Evolutionary conservation across 2,329 filamentous ascomycete species (phyloP), one percentile per base, ranked within the genome.

Genomic region (Leptographium procerum): DNA sequence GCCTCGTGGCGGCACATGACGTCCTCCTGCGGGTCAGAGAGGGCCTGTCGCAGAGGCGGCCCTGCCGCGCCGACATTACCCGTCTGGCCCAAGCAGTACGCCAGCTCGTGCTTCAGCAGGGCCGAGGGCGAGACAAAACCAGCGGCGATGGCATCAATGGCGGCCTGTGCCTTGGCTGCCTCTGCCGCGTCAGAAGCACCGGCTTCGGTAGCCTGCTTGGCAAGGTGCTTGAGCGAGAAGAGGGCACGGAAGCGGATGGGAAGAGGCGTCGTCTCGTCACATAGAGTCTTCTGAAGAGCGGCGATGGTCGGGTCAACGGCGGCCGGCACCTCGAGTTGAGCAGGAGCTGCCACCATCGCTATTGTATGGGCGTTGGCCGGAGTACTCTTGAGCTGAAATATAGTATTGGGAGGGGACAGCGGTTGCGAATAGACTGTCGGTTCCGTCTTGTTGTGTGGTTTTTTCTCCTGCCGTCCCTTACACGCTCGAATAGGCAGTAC

Each of bases 1-100:
- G 94, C 92, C 76, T 99, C 94, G 67, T 99, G 94, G 65, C 94
- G 82, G 72, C 90, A 95, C 91, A 99, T 99, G 43, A 88, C 74
- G 75, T 97, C 91, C 72, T 97, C 90, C n/a, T 83, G 69, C 62
- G 84, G 75, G 71, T 97, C 83, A 64, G 87, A 81, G 59, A 97
- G 77, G 16, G 95, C 89, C 14, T 78, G 73, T 59, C 85, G 81
- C 64, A 99, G 77, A 62, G 84, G 86, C 11, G 85, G 80, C 2
- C 34, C 63, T 11, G 91, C 82, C 0, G 91, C 88, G 52, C 85
- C 85, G 55, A 79, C 72, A 69, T 96, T 90, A 59, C 85, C 85
- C 1, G 89, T 92, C 74, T 99, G 94, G 9, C 94, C 94, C 2
- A 99, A 81, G 69, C 94, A 99, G 75, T 99, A 99, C 29, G 94